Conservation (phyloP, 768 basidiomycete genomes). For the Coprinellus aureogranulatus region DNA sequence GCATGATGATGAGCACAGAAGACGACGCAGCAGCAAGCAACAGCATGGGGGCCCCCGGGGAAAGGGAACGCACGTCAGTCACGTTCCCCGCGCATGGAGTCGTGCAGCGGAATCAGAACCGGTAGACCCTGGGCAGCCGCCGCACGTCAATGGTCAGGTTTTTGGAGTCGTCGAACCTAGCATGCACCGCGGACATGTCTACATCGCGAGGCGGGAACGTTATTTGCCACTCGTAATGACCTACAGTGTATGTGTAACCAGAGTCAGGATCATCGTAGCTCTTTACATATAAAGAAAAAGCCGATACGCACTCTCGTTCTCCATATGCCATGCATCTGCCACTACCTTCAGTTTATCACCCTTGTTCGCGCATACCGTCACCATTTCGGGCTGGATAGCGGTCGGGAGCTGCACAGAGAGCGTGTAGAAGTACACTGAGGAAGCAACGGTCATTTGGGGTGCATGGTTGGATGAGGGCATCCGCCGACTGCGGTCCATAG, state of each 20-base stretch:
- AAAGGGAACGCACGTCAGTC: not conserved
- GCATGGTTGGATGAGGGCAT: constrained; percentile 21
- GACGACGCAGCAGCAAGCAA: too few relatives aligned
- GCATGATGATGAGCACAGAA: too few relatives aligned
- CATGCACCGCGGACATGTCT: constrained; percentile 52
- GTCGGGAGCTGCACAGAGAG: constrained; percentile 49
- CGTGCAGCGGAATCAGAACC: not conserved
- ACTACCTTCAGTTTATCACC: constrained; percentile 56
- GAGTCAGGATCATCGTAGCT: not conserved
- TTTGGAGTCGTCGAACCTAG: constrained; percentile 45
- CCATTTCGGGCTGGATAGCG: constrained; percentile 56
- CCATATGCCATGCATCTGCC: constrained; percentile 63
- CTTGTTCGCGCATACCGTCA: constrained; percentile 58
- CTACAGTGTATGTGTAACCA: constrained; percentile 27
- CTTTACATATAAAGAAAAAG: constrained; percentile 4
- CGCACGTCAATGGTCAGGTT: constrained; percentile 47
- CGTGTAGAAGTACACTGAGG: constrained; percentile 38
- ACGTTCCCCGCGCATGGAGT: not conserved
- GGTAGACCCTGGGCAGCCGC: constrained; percentile 14
- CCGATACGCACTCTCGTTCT: constrained; percentile 51
- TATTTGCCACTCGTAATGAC: constrained; percentile 64
- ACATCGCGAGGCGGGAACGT: constrained; percentile 52
- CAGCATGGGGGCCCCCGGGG: too few relatives aligned
- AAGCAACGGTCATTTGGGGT: constrained; percentile 47
- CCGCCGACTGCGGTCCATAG: constrained; percentile 29